A percentile compares a stretch with the other conserved stretches of the same genome.
Conservation (phyloP, 306 rosid species). For the Trifolium repens region DNA sequence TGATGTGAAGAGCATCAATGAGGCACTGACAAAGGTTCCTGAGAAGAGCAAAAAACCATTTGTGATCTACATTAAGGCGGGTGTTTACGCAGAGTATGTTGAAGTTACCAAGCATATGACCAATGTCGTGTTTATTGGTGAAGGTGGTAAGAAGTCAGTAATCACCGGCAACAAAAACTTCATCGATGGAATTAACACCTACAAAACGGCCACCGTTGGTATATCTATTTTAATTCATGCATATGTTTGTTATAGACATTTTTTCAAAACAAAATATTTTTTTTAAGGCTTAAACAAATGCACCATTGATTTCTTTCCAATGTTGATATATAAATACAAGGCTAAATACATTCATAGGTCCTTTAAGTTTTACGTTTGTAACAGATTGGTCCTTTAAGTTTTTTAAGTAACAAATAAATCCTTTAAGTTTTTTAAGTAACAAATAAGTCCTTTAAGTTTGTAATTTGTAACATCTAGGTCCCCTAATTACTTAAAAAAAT, state of each 20-base stretch:
- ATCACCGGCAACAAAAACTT: slow-evolving; percentile 60
- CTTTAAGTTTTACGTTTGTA: too few relatives aligned
- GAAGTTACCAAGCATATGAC: slow-evolving; percentile 39
- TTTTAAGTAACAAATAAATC: too few relatives aligned
- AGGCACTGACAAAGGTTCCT: slow-evolving; percentile 56
- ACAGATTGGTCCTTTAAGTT: too few relatives aligned
- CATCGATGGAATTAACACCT: slow-evolving; percentile 54
- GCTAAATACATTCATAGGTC: too few relatives aligned
- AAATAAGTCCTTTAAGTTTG: too few relatives aligned
- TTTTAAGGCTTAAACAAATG: too few relatives aligned
- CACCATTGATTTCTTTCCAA: neutral
- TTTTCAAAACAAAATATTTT: too few relatives aligned
- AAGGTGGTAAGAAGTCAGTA: slow-evolving; percentile 48
- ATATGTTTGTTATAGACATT: too few relatives aligned
- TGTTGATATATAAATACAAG: neutral
- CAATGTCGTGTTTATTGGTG: slow-evolving; percentile 59
- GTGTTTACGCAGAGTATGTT: slow-evolving; percentile 60
- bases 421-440: too few relatives aligned
- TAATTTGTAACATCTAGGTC: too few relatives aligned
- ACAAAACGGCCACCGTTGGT: slow-evolving; percentile 64
- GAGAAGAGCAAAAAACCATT: slow-evolving; percentile 30
- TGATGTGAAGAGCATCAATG: slow-evolving; percentile 46
- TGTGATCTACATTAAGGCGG: slow-evolving; percentile 64
- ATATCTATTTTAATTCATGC: slow-evolving; percentile 5
- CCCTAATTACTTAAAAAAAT: too few relatives aligned